Evolutionary conservation across 345 rosid genomes (phyloP).

Genomic region (Dimocarpus longan): DNA sequence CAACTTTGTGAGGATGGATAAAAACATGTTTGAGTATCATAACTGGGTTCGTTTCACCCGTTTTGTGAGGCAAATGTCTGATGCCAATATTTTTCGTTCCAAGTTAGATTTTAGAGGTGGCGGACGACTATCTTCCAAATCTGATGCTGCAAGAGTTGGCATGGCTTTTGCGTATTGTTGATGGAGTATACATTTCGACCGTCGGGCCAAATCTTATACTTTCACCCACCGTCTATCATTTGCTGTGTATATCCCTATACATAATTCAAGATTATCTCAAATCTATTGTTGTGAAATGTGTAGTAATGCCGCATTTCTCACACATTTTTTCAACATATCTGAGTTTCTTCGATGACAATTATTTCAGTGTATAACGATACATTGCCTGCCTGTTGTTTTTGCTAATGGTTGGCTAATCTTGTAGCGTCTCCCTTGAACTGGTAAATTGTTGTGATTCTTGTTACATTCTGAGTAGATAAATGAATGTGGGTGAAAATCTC

Average conservation of each 20-base stretch:
- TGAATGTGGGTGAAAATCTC: not conserved
- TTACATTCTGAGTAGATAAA: not conserved
- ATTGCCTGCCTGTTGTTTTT: slow-evolving; percentile 31
- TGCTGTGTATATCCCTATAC: slow-evolving; percentile 21
- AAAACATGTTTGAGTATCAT: slow-evolving; percentile 36
- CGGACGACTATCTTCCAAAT: slow-evolving; percentile 19
- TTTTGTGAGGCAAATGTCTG: slow-evolving; percentile 49
- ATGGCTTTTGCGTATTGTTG: slow-evolving; percentile 34
- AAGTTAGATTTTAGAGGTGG: slow-evolving; percentile 34
- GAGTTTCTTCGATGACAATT: not conserved
- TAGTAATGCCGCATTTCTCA: slow-evolving; percentile 17
- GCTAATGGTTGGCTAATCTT: slow-evolving; percentile 36
- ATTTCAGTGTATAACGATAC: not conserved
- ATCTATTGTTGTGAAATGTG: slow-evolving; percentile 27
- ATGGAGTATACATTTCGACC: not conserved
- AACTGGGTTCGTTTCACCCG: slow-evolving; percentile 46
- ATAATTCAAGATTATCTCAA: slow-evolving; percentile 7
- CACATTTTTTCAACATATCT: not conserved
- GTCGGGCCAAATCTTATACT: not conserved
- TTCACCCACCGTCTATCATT: slow-evolving; percentile 5
- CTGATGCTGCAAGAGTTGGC: slow-evolving; percentile 30
- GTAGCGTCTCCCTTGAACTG: not conserved
- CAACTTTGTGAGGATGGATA: slow-evolving; percentile 53
- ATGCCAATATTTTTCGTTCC: slow-evolving; percentile 41
- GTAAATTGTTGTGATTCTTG: not conserved